Base-by-base conservation (phyloP, 2,329 filamentous ascomycete species). In the Diaporthe caulivora region DNA sequence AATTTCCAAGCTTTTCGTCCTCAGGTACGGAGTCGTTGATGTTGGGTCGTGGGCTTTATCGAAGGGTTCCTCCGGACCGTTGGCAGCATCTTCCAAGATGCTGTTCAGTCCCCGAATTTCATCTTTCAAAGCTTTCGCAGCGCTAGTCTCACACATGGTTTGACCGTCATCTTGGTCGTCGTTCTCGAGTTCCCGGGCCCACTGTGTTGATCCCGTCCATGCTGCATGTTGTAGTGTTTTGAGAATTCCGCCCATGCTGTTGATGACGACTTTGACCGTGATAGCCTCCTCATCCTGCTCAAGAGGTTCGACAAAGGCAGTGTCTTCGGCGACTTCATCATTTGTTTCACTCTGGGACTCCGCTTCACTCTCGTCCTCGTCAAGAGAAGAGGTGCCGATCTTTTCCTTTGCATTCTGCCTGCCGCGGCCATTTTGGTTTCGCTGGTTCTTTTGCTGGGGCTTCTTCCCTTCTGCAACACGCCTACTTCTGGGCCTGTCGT, bases 281-380 rank as follows among this genome's bases (percentile, higher is more conserved):
- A 44, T 9, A 17, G 53, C 29, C 29, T 6, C 18, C 15, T 70
- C 54, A 29, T 26, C 15, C 49, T 60, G 34, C 24, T 44, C 57
- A 54, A 67, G 73, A 24, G 73, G 37, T 37, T 75, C 71, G 51
- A 73, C 60, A 47, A 68, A 75, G 21, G 44, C 67, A 17, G 54
- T 29, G 3, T 75, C 67, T 18, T 73, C 71, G 21, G 44, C 51
- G 31, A 34, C 17, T 42, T 47, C 8, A 21, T 15, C 17, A n/a
- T 31, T n/a, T n/a, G 24, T n/a, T 17, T 62, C 58, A 49, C 13
- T 51, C 29, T 17, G 21, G 18, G 51, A 62, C 4, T 72, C 70
- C 2, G 24, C 40, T 10, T 55, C 67, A n/a, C 24, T 40, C 10
- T 57, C 55, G 13, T 51, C 58, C 21, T 73, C 53, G 49, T 53